A percentile compares a stretch with the other conserved stretches of the same genome.
These are phyloP conservation scores for Tetracentron sinense DNA, from an alignment of 164 flowering plant genomes.

Conservation along the genomic window DNA sequence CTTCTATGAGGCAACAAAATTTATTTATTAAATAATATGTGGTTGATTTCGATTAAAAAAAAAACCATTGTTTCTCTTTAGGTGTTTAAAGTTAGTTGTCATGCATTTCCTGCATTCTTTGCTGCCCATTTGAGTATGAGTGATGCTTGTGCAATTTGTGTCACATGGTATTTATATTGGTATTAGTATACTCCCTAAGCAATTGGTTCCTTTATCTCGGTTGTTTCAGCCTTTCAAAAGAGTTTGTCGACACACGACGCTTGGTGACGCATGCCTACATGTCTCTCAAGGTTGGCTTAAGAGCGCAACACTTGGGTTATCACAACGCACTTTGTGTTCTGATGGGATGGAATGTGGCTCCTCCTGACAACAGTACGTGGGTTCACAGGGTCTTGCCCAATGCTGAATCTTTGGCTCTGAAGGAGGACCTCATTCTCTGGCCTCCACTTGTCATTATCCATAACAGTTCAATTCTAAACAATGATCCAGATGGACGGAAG, in stretches of 20 bases:
- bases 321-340: slow-evolving; percentile 66
- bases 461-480: slow-evolving; percentile 40
- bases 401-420: slow-evolving; percentile 40
- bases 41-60: no score
- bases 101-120: not conserved
- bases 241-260: slow-evolving; percentile 41
- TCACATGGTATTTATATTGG: not conserved
- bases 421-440: slow-evolving; percentile 71
- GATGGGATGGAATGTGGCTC: no score
- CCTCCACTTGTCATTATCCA: slow-evolving; percentile 67
- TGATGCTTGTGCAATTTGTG: not conserved
- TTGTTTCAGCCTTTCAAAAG: slow-evolving; percentile 43
- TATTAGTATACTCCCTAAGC: not conserved
- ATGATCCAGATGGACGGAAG: slow-evolving; percentile 28
- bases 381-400: slow-evolving; percentile 29
- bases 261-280: slow-evolving; percentile 50
- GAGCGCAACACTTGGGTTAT: slow-evolving; percentile 67
- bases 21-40: no score
- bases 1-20: no score
- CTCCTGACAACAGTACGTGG: no score
- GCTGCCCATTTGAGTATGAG: not conserved
- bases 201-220: slow-evolving; percentile 8
- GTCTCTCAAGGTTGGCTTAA: slow-evolving; percentile 38
- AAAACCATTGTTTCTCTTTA: no score
- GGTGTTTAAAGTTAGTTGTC: no score